These are phyloP conservation scores for Fraxinus excelsior DNA, from an alignment of 257 asterid genomes.

Conservation along the genomic window DNA sequence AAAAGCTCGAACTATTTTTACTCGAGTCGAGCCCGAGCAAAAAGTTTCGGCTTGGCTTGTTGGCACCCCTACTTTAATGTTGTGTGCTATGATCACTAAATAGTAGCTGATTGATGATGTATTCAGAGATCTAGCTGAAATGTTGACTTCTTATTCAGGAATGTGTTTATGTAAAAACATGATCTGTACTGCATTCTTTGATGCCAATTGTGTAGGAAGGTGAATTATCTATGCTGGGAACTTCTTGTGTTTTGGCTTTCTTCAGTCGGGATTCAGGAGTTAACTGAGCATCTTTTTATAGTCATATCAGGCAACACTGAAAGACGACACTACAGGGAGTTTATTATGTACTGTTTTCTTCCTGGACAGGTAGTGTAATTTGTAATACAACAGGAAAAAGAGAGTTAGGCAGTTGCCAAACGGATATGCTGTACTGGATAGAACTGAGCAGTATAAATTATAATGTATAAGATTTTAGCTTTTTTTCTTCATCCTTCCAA, in stretches of 20 bases:
- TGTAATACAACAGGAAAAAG: background rate
- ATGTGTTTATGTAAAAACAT: background rate
- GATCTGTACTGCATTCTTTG: background rate
- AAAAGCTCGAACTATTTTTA: no score
- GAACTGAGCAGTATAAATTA: background rate
- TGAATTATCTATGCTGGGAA: background rate
- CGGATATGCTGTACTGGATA: background rate
- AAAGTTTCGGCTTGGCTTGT: no score
- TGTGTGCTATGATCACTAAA: background rate
- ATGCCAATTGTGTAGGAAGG: background rate
- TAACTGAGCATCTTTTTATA: background rate
- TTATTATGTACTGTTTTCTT: background rate
- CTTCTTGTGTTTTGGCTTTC: background rate
- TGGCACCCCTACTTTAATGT: no score
- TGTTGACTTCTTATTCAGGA: background rate
- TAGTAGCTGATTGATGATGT: background rate
- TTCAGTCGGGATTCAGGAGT: background rate
- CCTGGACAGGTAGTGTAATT: background rate
- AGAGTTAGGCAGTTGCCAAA: background rate
- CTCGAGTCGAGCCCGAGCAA: no score
- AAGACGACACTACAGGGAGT: background rate
- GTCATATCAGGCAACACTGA: background rate
- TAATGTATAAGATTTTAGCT: background rate
- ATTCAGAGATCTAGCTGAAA: background rate
- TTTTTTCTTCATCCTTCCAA: background rate